phyloP scores from a whole-genome alignment of 2,329 filamentous ascomycete species.

The Macroventuria anomochaeta region DNA sequence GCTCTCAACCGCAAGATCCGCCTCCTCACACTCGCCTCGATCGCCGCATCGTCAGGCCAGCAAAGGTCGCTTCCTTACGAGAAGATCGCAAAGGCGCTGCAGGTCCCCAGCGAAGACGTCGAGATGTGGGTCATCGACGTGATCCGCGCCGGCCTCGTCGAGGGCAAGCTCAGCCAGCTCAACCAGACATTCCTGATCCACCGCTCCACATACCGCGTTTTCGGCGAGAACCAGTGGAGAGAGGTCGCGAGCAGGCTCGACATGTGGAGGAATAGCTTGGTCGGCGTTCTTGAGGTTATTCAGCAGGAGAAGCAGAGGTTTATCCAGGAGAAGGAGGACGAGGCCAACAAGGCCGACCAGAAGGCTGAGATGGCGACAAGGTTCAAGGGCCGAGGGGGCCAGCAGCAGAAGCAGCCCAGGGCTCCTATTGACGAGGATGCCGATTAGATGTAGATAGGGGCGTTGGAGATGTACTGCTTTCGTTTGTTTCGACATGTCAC shows the following conservation, averaged over 20 bases:
- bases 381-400: constrained; percentile 31
- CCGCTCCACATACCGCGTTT: constrained; percentile 94
- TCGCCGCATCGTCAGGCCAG: constrained; percentile 78
- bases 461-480: constrained; percentile 21
- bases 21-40: constrained; percentile 86
- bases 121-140: constrained; percentile 99
- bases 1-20: constrained; percentile 94
- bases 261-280: constrained; percentile 85
- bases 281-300: constrained; percentile 78
- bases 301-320: constrained; percentile 82
- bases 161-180: constrained; percentile 94
- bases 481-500: constrained; percentile 30
- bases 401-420: constrained; percentile 40
- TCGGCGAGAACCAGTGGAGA: constrained; percentile 97
- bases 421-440: constrained; percentile 45
- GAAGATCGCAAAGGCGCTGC: constrained; percentile 81
- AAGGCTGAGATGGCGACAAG: constrained; percentile 57
- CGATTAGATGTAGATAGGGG: constrained; percentile 35
- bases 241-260: constrained; percentile 90
- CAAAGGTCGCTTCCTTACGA: constrained; percentile 88
- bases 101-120: constrained; percentile 82
- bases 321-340: constrained; percentile 77
- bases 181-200: constrained; percentile 94
- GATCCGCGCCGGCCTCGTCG: constrained; percentile 91
- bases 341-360: constrained; percentile 73